Conservation (phyloP, 2,329 filamentous ascomycete species). For the Ustilaginoidea virens region DNA sequence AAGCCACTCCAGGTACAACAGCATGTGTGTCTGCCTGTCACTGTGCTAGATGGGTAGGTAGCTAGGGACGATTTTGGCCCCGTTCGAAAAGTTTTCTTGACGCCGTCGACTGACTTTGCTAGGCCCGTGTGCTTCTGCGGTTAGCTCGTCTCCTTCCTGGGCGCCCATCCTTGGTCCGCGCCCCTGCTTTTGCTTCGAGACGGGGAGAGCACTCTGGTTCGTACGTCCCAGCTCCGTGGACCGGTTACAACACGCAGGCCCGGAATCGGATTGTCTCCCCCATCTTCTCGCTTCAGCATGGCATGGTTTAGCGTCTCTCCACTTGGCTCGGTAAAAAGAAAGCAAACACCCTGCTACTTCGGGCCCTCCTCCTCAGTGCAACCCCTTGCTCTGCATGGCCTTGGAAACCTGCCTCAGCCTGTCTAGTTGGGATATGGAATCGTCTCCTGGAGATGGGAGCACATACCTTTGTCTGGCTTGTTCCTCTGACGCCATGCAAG, state of each 20-base stretch:
- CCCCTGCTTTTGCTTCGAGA: neutral
- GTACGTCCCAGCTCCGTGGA: too few species aligned
- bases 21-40: too few species aligned
- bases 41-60: too few species aligned
- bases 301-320: too few species aligned
- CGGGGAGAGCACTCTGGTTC: neutral
- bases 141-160: slow-evolving; percentile 1
- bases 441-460: neutral
- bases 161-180: neutral
- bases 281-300: too few species aligned
- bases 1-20: too few species aligned
- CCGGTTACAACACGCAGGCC: too few species aligned
- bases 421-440: neutral
- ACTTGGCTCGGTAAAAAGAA: too few species aligned
- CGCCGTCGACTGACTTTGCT: neutral
- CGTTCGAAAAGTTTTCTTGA: neutral
- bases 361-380: neutral
- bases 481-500: neutral
- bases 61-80: too few species aligned
- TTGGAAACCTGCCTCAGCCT: too few species aligned
- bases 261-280: too few species aligned
- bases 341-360: neutral
- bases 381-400: neutral
- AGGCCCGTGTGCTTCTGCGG: neutral
- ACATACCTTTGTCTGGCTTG: neutral